Conservation (phyloP, 148 eudicot genomes). For the Silene uniflora region DNA sequence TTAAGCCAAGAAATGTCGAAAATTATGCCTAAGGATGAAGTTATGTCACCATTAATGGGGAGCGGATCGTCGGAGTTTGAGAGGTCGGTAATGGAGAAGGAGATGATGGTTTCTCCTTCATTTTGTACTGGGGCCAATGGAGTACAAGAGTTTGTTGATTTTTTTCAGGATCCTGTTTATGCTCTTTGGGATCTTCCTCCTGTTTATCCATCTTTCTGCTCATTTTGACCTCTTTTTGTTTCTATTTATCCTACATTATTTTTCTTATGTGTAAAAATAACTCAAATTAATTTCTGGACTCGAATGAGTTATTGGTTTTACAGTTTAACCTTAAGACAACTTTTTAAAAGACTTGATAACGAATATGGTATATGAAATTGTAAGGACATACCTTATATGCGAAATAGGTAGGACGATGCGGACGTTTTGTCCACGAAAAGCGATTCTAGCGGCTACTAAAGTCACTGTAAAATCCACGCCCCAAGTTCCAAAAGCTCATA, state of each 20-base stretch:
- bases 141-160: constrained; percentile 50
- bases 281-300: too few relatives aligned
- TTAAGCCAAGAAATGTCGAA: constrained; percentile 25
- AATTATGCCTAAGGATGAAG: constrained; percentile 36
- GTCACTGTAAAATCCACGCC: too few relatives aligned
- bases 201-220: constrained; percentile 42
- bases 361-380: too few relatives aligned
- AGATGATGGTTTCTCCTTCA: constrained; percentile 40
- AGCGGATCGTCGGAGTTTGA: constrained; percentile 43
- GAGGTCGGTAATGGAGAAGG: constrained; percentile 54
- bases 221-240: constrained; percentile 11
- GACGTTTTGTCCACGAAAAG: too few relatives aligned
- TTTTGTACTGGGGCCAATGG: constrained; percentile 42
- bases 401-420: too few relatives aligned
- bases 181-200: constrained; percentile 77
- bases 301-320: too few relatives aligned
- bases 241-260: background rate
- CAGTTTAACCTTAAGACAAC: too few relatives aligned
- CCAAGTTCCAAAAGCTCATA: too few relatives aligned
- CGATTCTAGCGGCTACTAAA: too few relatives aligned
- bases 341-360: too few relatives aligned
- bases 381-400: too few relatives aligned
- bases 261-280: too few relatives aligned
- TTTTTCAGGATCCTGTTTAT: constrained; percentile 46
- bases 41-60: constrained; percentile 3